These are phyloP conservation scores for Hyaloperonospora arabidopsidis DNA, from an alignment of 352 stramenopile genomes.

Conservation along the genomic window DNA sequence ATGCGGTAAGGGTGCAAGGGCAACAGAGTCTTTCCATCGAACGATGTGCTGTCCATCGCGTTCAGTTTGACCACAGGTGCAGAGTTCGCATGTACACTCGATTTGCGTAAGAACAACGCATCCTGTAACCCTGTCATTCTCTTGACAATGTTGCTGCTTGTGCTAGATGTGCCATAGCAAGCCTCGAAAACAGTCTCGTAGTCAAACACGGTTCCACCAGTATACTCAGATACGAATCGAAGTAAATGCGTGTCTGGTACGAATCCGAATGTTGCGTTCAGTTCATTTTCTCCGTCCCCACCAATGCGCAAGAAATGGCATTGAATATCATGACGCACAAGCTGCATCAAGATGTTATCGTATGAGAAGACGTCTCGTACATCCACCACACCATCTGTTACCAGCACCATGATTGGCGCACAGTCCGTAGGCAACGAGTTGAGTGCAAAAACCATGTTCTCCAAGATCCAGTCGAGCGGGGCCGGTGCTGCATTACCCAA, in stretches of 20 bases:
- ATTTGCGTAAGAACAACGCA: slow-evolving; percentile 54
- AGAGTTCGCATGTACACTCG: slow-evolving; percentile 60
- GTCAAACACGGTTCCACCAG: slow-evolving; percentile 57
- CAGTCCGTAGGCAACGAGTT: slow-evolving; percentile 75
- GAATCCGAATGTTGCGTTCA: slow-evolving; percentile 74
- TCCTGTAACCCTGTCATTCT: slow-evolving; percentile 62
- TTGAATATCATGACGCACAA: slow-evolving; percentile 82
- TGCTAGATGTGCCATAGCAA: slow-evolving; percentile 33
- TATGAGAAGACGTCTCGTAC: slow-evolving; percentile 69
- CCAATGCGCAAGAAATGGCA: slow-evolving; percentile 79
- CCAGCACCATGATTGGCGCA: slow-evolving; percentile 71
- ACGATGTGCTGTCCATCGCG: slow-evolving; percentile 60
- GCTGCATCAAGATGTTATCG: slow-evolving; percentile 82
- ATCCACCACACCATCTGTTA: slow-evolving; percentile 83
- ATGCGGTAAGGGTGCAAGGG: slow-evolving; percentile 72
- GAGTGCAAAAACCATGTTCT: slow-evolving; percentile 81
- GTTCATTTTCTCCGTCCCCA: slow-evolving; percentile 38
- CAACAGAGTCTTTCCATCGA: slow-evolving; percentile 51
- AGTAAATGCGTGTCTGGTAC: slow-evolving; percentile 77
- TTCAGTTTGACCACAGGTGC: slow-evolving; percentile 59
- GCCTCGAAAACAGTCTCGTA: slow-evolving; percentile 49
- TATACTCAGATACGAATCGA: slow-evolving; percentile 68
- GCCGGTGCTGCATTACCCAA: slow-evolving; percentile 31
- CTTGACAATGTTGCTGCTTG: slow-evolving; percentile 26
- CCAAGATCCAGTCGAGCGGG: slow-evolving; percentile 70